Conservation (phyloP, 371 early-diverging fungal species). For the Syncephalastrum sp. region DNA sequence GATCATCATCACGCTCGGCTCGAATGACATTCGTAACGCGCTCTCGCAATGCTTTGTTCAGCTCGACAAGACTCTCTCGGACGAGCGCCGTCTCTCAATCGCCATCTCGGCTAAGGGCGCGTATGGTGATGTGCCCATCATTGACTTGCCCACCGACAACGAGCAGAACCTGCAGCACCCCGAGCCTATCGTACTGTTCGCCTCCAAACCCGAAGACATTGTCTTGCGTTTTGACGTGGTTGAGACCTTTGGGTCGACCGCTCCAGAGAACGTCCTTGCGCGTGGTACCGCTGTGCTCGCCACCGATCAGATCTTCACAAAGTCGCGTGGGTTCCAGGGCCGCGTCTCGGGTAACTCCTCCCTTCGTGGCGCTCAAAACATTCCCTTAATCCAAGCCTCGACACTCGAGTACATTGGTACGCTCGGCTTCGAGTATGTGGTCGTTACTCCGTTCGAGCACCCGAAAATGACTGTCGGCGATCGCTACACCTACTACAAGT, state of each 20-base stretch:
- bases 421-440: conserved; percentile 61
- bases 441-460: conserved; percentile 69
- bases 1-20: conserved; percentile 69
- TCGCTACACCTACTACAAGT: conserved; percentile 66
- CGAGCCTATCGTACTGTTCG: conserved; percentile 64
- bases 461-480: conserved; percentile 56
- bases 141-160: conserved; percentile 58
- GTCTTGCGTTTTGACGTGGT: conserved; percentile 64
- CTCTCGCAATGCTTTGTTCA: conserved; percentile 30
- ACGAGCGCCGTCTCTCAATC: conserved; percentile 53
- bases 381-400: conserved; percentile 56
- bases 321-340: conserved; percentile 38
- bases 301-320: conserved; percentile 46
- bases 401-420: conserved; percentile 61
- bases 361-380: conserved; percentile 50
- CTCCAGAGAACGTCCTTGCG: conserved; percentile 46
- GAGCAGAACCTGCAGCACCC: conserved; percentile 30
- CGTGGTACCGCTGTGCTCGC: conserved; percentile 59
- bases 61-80: conserved; percentile 17
- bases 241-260: conserved; percentile 57
- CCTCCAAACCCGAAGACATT: conserved; percentile 53
- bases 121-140: conserved; percentile 58
- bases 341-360: conserved; percentile 33
- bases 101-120: conserved; percentile 62
- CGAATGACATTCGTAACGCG: conserved; percentile 60